A percentile compares a stretch with the other conserved stretches of the same genome.
Conservation (phyloP, 1,139 yeast genomes). For the Blastobotrys buckinghamii region DNA sequence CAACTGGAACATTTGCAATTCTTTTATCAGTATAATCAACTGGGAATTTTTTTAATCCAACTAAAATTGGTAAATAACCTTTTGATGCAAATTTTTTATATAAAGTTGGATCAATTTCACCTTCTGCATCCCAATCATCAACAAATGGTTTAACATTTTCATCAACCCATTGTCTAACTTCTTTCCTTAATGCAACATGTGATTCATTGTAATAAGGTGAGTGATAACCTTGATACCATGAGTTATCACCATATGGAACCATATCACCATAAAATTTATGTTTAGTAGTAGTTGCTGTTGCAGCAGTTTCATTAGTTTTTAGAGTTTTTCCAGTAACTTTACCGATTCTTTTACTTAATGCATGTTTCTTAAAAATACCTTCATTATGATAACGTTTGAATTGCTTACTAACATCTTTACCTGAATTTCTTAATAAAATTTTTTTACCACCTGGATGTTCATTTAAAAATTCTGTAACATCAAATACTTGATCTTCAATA, state of each 20-base stretch:
- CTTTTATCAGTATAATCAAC: constrained; percentile 31
- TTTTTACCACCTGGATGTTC: constrained; percentile 92
- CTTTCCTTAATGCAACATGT: constrained; percentile 36
- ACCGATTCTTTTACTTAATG: constrained; percentile 37
- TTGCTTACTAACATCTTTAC: constrained; percentile 82
- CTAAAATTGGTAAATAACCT: constrained; percentile 32
- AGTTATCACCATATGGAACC: constrained; percentile 41
- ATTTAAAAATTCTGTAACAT: constrained; percentile 73
- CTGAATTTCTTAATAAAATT: constrained; percentile 72
- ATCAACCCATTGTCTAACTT: constrained; percentile 38
- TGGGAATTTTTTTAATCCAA: constrained; percentile 33
- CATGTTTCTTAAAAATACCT: constrained; percentile 37
- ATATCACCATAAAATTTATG: constrained; percentile 35
- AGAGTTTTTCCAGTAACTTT: constrained; percentile 13
- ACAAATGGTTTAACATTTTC: constrained; percentile 35
- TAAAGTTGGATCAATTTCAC: constrained; percentile 28
- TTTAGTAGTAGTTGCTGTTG: constrained; percentile 5
- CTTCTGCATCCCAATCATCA: constrained; percentile 40
- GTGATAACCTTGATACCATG: constrained; percentile 40
- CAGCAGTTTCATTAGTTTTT: constrained; percentile 12
- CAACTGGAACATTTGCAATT: constrained; percentile 33
- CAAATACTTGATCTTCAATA: constrained; percentile 81
- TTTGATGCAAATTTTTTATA: constrained; percentile 32
- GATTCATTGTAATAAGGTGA: constrained; percentile 38
- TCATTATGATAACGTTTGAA: constrained; percentile 47